Percentiles rank a stretch among this genome's conserved stretches.
These are phyloP conservation scores for Phalaenopsis aphrodite DNA, from an alignment of 106 monocot genomes.

Conservation along the genomic window DNA sequence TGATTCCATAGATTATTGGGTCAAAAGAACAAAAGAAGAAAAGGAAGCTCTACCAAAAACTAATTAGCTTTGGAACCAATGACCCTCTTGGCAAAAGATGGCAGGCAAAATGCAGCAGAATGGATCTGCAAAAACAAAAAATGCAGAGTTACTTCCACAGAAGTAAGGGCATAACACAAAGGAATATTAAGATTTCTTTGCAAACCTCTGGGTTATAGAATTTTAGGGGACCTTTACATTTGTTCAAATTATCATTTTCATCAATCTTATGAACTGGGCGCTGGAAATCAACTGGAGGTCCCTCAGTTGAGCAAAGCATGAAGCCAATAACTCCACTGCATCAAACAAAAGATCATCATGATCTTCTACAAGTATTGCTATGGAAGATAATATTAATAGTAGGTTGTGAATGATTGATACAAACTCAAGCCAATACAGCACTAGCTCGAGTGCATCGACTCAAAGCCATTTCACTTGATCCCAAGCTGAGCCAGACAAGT, in stretches of 20 bases:
- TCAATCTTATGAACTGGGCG: slow-evolving; percentile 60
- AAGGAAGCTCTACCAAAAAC: background rate
- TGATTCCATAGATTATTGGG: background rate
- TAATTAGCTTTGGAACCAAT: slow-evolving; percentile 36
- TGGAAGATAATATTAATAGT: no score
- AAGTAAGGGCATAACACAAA: background rate
- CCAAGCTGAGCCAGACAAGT: no score
- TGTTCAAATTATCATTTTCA: slow-evolving; percentile 33
- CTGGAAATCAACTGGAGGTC: slow-evolving; percentile 67
- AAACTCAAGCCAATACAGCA: no score
- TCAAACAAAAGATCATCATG: background rate
- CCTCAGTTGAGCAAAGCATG: slow-evolving; percentile 98
- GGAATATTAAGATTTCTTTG: background rate
- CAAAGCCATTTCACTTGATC: no score
- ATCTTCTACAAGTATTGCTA: no score
- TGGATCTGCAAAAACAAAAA: slow-evolving; percentile 51
- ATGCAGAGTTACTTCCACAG: background rate
- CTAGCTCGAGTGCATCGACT: no score
- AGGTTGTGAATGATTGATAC: no score
- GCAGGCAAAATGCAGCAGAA: slow-evolving; percentile 81
- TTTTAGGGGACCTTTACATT: slow-evolving; percentile 55
- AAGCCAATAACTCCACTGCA: slow-evolving; percentile 95
- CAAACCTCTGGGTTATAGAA: slow-evolving; percentile 83
- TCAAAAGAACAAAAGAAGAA: background rate
- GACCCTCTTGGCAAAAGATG: slow-evolving; percentile 82